phyloP scores from a whole-genome alignment of 2,329 filamentous ascomycete genomes.

The Pseudogymnoascus sp. region DNA sequence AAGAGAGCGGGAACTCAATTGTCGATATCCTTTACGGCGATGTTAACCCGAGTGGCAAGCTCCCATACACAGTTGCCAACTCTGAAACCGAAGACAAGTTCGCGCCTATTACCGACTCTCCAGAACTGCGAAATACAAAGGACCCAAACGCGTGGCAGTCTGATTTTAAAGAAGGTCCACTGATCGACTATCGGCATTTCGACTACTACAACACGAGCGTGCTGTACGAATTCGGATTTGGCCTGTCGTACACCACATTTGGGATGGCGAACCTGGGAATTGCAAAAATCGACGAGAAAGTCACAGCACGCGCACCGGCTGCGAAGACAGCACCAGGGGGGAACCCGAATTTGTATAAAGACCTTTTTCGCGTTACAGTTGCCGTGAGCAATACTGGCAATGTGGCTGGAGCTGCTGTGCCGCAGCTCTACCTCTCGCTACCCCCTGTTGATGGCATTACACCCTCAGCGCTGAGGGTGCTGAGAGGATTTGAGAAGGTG shows the following conservation, averaged over 20 bases:
- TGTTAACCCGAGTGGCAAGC: constrained; percentile 39
- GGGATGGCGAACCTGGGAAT: constrained; percentile 34
- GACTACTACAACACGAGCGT: constrained; percentile 51
- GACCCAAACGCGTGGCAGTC: constrained; percentile 34
- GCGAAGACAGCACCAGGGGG: constrained; percentile 20
- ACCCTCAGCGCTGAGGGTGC: constrained; percentile 13
- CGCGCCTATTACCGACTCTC: constrained; percentile 40
- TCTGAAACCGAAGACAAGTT: constrained; percentile 39
- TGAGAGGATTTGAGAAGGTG: constrained; percentile 57
- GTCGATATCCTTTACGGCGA: constrained; percentile 52
- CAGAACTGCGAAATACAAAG: constrained; percentile 30
- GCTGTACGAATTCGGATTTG: constrained; percentile 71
- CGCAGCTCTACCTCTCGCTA: constrained; percentile 49
- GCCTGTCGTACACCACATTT: constrained; percentile 71
- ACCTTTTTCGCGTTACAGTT: constrained; percentile 44
- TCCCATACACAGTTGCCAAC: constrained; percentile 48
- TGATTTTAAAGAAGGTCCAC: constrained; percentile 65
- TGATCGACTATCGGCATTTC: constrained; percentile 72
- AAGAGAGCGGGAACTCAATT: constrained; percentile 52
- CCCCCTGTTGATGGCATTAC: constrained; percentile 20
- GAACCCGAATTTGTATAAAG: constrained; percentile 26
- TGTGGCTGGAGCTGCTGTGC: constrained; percentile 54
- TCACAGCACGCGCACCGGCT: neutral
- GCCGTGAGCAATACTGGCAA: constrained; percentile 57
- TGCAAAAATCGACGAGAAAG: constrained; percentile 23